Evolutionary conservation across 192 early-diverging fungal genomes (phyloP).

Genomic region (Podila epicladia): DNA sequence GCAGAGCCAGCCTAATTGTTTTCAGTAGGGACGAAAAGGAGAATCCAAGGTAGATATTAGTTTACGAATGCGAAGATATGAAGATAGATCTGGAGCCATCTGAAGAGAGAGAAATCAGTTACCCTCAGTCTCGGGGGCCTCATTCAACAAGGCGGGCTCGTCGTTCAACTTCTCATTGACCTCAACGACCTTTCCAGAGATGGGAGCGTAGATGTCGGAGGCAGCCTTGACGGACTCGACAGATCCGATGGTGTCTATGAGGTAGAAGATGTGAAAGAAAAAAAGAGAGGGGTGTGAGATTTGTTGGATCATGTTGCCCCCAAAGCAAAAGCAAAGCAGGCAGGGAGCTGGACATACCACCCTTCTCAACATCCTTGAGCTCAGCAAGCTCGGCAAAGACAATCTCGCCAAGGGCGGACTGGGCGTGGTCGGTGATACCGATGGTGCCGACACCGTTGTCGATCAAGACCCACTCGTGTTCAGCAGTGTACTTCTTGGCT

Average conservation of each 20-base stretch:
- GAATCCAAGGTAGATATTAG: not conserved
- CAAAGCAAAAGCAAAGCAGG: not conserved
- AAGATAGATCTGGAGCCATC: no score
- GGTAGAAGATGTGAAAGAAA: not conserved
- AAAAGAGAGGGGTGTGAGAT: slow-evolving; percentile 18
- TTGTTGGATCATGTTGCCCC: not conserved
- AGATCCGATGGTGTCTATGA: slow-evolving; percentile 60
- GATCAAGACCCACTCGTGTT: slow-evolving; percentile 94
- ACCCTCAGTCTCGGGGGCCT: slow-evolving; percentile 77
- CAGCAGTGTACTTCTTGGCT: slow-evolving; percentile 79
- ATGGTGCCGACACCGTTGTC: slow-evolving; percentile 82
- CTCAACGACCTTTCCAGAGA: slow-evolving; percentile 83
- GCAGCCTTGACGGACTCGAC: slow-evolving; percentile 98
- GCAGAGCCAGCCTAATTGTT: slow-evolving; percentile 84
- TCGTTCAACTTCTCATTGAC: slow-evolving; percentile 73
- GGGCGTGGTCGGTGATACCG: slow-evolving; percentile 94
- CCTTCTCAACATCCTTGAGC: slow-evolving; percentile 65
- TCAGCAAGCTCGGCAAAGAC: slow-evolving; percentile 92
- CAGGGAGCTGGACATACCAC: slow-evolving; percentile 55
- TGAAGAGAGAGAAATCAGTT: slow-evolving; percentile 15
- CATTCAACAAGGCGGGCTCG: slow-evolving; percentile 85
- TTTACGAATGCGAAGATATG: no score
- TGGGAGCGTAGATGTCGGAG: slow-evolving; percentile 89
- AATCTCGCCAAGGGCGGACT: slow-evolving; percentile 91
- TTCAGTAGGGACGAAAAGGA: not conserved